Conservation (phyloP, 176 grass and related monocot species). For the Pharus latifolius region DNA sequence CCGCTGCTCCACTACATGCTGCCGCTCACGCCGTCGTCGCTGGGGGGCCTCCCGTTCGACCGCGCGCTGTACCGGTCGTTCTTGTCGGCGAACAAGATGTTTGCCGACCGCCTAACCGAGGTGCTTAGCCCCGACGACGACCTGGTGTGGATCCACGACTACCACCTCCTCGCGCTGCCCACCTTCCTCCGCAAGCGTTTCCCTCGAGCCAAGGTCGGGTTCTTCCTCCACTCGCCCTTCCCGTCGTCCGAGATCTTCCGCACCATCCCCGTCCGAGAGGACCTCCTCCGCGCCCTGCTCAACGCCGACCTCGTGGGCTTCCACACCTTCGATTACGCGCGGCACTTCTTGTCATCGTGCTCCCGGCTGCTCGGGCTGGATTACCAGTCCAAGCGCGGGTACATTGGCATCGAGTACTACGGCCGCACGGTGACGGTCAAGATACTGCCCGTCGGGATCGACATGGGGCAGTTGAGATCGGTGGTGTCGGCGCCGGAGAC, state of each 20-base stretch:
- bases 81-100: slow-evolving; percentile 84
- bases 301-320: slow-evolving; percentile 91
- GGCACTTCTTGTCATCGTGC: slow-evolving; percentile 84
- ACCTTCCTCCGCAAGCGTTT: slow-evolving; percentile 91
- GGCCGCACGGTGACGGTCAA: slow-evolving; percentile 89
- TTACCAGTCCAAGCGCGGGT: slow-evolving; percentile 87
- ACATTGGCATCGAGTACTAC: slow-evolving; percentile 94
- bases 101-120: slow-evolving; percentile 85
- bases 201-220: slow-evolving; percentile 58
- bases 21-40: slow-evolving; percentile 56
- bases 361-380: slow-evolving; percentile 67
- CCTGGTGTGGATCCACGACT: slow-evolving; percentile 93
- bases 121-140: slow-evolving; percentile 76
- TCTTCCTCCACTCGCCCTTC: slow-evolving; percentile 98
- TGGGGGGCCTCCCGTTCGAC: slow-evolving; percentile 69
- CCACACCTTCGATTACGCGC: slow-evolving; percentile 98
- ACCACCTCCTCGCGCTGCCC: slow-evolving; percentile 83
- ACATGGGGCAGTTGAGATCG: slow-evolving; percentile 73
- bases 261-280: slow-evolving; percentile 73
- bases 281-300: slow-evolving; percentile 84
- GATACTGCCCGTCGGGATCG: slow-evolving; percentile 85
- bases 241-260: slow-evolving; percentile 95
- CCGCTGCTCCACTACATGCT: slow-evolving; percentile 92
- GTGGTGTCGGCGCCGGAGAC: slow-evolving; percentile 68
- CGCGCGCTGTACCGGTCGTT: slow-evolving; percentile 82